A percentile compares a stretch with the other conserved stretches of the same genome.
Evolutionary conservation across 2,329 filamentous ascomycete genomes (phyloP).

Genomic region (Phyllosticta citrichinensis): DNA sequence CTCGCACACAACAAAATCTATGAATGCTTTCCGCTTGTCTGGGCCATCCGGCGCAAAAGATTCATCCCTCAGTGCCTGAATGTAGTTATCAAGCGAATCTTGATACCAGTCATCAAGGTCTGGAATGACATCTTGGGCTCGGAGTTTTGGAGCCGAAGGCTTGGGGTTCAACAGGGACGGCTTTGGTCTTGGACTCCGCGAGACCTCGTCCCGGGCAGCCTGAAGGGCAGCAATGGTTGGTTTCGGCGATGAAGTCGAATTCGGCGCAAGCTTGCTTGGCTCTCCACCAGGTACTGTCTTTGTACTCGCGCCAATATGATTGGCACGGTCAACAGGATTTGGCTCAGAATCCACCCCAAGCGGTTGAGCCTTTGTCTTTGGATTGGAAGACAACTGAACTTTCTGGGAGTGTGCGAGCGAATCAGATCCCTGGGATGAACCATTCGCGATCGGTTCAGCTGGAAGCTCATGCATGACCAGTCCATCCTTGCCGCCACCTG

Average conservation of each 20-base stretch:
- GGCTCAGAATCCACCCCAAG: not conserved
- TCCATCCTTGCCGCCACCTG: not conserved
- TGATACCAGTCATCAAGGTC: constrained; percentile 49
- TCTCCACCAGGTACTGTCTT: not conserved
- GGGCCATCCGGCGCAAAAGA: constrained; percentile 37
- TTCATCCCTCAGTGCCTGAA: constrained; percentile 45
- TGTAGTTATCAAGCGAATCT: constrained; percentile 45
- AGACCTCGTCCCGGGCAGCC: not conserved
- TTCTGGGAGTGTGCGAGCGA: not conserved
- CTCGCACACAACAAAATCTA: constrained; percentile 34
- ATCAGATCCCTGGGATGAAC: not conserved
- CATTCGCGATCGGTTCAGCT: not conserved
- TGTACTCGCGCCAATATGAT: not conserved
- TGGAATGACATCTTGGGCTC: constrained; percentile 30
- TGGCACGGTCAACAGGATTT: not conserved
- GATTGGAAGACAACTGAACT: not conserved
- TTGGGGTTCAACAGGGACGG: not conserved
- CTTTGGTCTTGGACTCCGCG: not conserved
- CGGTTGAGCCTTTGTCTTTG: not conserved
- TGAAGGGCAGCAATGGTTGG: not conserved
- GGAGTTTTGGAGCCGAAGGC: constrained; percentile 12
- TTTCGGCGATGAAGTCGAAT: not conserved
- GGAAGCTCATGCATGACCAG: not conserved
- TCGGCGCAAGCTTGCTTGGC: not conserved
- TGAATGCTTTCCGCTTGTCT: constrained; percentile 45